phyloP scores from a whole-genome alignment of 345 rosid species.

The Lepidium didymum region DNA sequence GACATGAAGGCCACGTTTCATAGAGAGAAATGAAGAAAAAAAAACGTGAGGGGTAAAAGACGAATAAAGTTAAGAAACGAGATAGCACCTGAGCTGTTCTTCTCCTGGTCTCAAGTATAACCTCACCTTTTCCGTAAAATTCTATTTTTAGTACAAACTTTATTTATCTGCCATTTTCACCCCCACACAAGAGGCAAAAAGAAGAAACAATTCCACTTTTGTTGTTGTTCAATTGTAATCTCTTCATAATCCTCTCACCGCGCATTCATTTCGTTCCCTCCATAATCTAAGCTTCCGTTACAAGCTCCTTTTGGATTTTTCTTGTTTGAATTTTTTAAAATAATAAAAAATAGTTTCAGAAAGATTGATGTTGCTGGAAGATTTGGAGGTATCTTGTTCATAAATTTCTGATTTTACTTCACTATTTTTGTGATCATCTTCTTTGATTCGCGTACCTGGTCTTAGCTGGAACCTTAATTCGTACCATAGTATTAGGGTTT shows the following conservation, averaged over 20 bases:
- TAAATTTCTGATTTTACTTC: background rate
- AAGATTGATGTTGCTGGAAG: constrained; percentile 13
- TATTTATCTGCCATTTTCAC: constrained; percentile 15
- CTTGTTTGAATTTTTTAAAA: background rate
- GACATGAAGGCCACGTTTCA: constrained; percentile 19
- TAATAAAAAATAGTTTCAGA: background rate
- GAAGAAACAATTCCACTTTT: constrained; percentile 20
- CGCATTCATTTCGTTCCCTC: constrained; percentile 28
- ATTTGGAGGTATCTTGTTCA: constrained; percentile 7
- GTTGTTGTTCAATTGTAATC: background rate
- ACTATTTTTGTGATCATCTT: background rate
- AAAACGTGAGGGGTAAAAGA: constrained; percentile 8
- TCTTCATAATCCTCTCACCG: constrained; percentile 5
- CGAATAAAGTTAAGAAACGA: background rate
- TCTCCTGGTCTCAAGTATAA: constrained; percentile 26
- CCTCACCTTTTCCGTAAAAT: constrained; percentile 28
- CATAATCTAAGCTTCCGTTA: constrained; percentile 32
- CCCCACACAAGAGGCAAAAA: background rate
- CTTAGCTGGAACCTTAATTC: constrained; percentile 7
- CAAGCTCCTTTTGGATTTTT: background rate
- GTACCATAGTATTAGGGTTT: constrained; percentile 8
- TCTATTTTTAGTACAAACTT: constrained; percentile 30
- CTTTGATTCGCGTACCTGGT: background rate
- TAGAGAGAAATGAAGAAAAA: background rate
- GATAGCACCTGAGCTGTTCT: constrained; percentile 9